These are phyloP conservation scores for Crithidia thermophila DNA, from an alignment of 208 protist species.

Conservation along the genomic window DNA sequence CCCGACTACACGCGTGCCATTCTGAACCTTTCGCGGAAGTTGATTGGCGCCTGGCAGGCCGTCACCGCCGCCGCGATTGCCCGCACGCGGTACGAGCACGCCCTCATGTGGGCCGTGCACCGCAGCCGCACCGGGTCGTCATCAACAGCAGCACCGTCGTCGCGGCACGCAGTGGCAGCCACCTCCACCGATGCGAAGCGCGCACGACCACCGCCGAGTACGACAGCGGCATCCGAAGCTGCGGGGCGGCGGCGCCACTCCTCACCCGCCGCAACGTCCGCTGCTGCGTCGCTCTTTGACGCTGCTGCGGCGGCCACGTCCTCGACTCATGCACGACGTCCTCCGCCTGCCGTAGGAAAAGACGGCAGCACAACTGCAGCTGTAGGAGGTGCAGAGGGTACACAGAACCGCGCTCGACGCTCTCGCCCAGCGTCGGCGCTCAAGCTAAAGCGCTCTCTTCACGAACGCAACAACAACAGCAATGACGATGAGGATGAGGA, in stretches of 20 bases:
- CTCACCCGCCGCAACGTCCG: background rate
- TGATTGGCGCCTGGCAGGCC: conserved; percentile 66
- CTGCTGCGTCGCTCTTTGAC: conserved; percentile 14
- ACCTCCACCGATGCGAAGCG: background rate
- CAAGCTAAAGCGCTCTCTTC: no score
- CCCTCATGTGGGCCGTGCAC: conserved; percentile 25
- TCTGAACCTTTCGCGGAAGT: conserved; percentile 49
- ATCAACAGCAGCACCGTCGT: background rate
- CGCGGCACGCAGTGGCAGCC: background rate
- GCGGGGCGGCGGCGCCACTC: background rate
- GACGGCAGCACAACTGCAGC: background rate
- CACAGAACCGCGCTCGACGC: background rate
- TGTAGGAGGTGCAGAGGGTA: no score
- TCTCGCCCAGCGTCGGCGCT: no score
- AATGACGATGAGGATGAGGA: background rate
- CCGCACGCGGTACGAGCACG: conserved; percentile 31
- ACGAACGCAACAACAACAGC: background rate
- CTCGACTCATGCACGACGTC: conserved; percentile 19
- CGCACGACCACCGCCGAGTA: background rate
- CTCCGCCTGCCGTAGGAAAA: background rate
- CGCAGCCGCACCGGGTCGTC: conserved; percentile 4
- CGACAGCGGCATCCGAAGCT: no score
- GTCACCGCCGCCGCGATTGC: conserved; percentile 52
- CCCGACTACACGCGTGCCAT: conserved; percentile 65
- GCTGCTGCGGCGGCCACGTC: background rate